Percentiles rank a stretch among this genome's conserved stretches.
Conservation (phyloP, 495 filamentous ascomycete genomes). For the Pyrenula massariospora region DNA sequence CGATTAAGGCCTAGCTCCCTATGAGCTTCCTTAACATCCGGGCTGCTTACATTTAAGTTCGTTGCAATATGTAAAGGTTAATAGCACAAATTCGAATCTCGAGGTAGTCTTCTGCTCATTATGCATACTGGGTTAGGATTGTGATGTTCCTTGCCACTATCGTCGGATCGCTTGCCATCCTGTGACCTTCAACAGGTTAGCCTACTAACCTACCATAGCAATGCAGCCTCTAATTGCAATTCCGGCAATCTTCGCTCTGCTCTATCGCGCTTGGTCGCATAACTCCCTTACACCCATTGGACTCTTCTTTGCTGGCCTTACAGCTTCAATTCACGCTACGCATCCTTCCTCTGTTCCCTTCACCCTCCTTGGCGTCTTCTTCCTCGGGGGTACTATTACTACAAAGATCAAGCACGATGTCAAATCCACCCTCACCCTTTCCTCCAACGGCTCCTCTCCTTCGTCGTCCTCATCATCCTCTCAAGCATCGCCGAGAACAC, state of each 20-base stretch:
- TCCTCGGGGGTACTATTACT: constrained; percentile 67
- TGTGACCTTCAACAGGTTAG: no score
- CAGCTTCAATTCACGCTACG: constrained; percentile 67
- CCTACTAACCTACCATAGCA: not conserved
- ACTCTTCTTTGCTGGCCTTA: constrained; percentile 53
- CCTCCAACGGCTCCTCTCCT: constrained; percentile 44
- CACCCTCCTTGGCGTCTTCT: constrained; percentile 71
- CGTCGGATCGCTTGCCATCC: no score
- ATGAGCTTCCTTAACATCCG: no score
- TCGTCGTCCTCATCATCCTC: not conserved
- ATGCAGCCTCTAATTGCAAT: constrained; percentile 67
- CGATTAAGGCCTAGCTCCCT: not conserved
- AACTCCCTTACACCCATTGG: constrained; percentile 69
- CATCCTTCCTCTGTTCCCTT: constrained; percentile 92
- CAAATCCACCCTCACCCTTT: constrained; percentile 70
- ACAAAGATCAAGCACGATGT: constrained; percentile 86
- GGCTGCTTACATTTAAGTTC: no score
- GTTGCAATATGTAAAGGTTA: no score
- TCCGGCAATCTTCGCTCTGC: constrained; percentile 48
- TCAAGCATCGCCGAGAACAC: constrained; percentile 43
- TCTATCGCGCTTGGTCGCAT: constrained; percentile 58
- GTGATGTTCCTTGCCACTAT: no score
- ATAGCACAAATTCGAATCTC: no score
- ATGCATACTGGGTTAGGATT: no score
- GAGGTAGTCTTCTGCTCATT: no score